Evolutionary conservation across 1,139 yeast genomes (phyloP).

Genomic region (Scheffersomyces stambukii): DNA sequence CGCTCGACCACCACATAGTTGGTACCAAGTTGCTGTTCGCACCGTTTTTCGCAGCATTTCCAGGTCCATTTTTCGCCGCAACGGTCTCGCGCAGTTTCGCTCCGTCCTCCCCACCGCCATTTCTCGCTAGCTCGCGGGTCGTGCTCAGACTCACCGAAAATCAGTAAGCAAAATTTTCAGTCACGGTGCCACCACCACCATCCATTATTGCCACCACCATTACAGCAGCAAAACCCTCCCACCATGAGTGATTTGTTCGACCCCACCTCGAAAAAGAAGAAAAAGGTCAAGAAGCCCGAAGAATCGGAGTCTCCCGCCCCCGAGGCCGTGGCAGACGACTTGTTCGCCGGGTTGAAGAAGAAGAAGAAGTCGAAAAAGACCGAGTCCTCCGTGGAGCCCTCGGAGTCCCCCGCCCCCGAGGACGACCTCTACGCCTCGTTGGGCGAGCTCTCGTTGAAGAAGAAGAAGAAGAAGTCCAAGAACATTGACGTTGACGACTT

Average conservation of each 20-base stretch:
- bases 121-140: no score
- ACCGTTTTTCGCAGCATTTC: no score
- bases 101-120: no score
- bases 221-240: background rate
- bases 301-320: slow-evolving; percentile 32
- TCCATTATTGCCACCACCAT: no score
- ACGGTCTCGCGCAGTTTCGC: no score
- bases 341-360: slow-evolving; percentile 53
- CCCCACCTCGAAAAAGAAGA: slow-evolving; percentile 79
- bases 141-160: no score
- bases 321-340: slow-evolving; percentile 39
- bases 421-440: slow-evolving; percentile 62
- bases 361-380: slow-evolving; percentile 49
- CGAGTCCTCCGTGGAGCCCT: slow-evolving; percentile 16
- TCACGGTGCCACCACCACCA: no score
- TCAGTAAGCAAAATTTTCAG: no score
- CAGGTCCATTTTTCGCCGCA: no score
- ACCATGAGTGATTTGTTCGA: slow-evolving; percentile 63
- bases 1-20: no score
- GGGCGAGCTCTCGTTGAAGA: slow-evolving; percentile 73
- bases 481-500: slow-evolving; percentile 67
- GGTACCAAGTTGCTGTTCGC: no score
- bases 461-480: slow-evolving; percentile 88
- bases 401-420: slow-evolving; percentile 29
- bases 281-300: slow-evolving; percentile 45